Evolutionary conservation across 73 alveolate genomes (phyloP).

Genomic region (Blepharisma stoltei): DNA sequence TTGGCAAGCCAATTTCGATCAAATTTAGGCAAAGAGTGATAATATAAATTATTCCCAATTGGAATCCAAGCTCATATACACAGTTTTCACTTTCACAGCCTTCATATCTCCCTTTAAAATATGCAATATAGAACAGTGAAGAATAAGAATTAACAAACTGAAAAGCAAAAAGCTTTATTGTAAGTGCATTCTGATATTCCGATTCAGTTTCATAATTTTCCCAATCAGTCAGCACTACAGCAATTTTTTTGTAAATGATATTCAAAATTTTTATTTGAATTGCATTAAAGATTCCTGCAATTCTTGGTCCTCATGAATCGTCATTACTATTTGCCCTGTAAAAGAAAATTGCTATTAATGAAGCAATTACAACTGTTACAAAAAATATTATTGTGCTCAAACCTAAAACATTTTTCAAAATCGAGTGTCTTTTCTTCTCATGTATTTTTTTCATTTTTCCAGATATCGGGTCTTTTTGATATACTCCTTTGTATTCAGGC

Average conservation of each 20-base stretch:
- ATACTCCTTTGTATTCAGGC: conserved; percentile 15
- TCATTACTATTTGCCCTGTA: background rate
- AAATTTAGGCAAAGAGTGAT: background rate
- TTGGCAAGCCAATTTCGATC: conserved; percentile 10
- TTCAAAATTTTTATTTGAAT: conserved; percentile 17
- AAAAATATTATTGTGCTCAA: background rate
- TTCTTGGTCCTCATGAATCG: background rate
- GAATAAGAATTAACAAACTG: conserved; percentile 4
- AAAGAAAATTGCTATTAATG: background rate
- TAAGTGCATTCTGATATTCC: background rate
- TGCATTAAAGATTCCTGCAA: background rate
- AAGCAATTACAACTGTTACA: background rate
- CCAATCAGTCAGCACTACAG: conserved; percentile 15
- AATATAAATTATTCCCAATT: background rate
- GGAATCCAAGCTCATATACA: background rate
- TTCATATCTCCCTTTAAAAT: conserved; percentile 1
- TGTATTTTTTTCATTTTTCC: background rate
- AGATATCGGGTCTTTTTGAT: background rate
- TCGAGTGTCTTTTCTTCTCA: background rate
- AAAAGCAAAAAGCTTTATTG: background rate
- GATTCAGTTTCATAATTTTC: conserved; percentile 17
- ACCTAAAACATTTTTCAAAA: background rate
- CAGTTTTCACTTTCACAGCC: background rate
- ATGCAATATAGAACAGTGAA: conserved; percentile 15
- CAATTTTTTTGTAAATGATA: conserved; percentile 1